Evolutionary conservation across 2,329 filamentous ascomycete genomes (phyloP), one percentile per base, ranked within the genome.

Genomic region (Calonectria hawksworthii): DNA sequence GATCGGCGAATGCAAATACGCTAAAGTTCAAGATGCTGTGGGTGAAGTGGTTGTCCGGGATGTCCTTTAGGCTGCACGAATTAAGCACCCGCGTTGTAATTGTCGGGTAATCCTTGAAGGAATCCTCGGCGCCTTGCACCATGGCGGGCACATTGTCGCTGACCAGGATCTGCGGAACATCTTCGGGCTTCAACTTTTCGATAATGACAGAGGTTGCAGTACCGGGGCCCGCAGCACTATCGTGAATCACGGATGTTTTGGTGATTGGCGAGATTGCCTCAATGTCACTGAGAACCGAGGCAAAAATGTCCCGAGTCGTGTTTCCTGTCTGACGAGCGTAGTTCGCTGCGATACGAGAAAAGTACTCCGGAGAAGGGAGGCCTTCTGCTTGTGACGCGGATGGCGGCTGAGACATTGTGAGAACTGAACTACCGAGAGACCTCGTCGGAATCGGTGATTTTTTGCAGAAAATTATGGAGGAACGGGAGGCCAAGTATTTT

Each of bases 211-310:
- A 77, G 0, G 83, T 76, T 18, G 81, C 83, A 1, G 81, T 82
- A 10, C 83, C 83, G 0, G 83, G 83, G 0, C 83, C 83, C 7
- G 83, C 82, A 11, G 83, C 83, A 68, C 81, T 84, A 52, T 84
- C 83, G 67, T 84, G 83, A 9, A 84, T 72, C 9, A 79, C 51
- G 0, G 82, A 83, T 2, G 76, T 59, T 14, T 78, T 74, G 9
- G 64, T 79, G 14, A 84, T 74, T 11, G 79, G 78, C 0, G 36
- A 70, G 18, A 52, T 65, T 4, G 64, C 56, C 21, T 76, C 69
- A 4, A 83, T 76, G 2, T 80, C 76, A 9, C 74, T 54, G 5
- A 80, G 52, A 1, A 66, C 70, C 3, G 68, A 13, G 5, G 70
- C 76, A 51, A 84, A 81, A 7, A 80, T 51, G 66, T 76, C 71